These are phyloP conservation scores for Alternaria sp. DNA, from an alignment of 2,329 filamentous ascomycete species.

Conservation along the genomic window DNA sequence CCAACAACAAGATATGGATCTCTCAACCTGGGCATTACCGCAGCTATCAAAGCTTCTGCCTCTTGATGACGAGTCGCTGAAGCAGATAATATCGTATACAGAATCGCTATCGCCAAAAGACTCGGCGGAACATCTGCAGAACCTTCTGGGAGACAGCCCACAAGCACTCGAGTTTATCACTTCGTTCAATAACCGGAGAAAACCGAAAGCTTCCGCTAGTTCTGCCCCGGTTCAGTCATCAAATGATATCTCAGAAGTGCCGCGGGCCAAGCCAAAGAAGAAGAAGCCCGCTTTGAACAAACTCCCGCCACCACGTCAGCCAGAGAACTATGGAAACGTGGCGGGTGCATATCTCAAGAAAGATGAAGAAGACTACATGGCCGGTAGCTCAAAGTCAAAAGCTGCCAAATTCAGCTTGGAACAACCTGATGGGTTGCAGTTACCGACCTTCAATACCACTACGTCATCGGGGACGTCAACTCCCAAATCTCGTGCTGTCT, in stretches of 20 bases:
- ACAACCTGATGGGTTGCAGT: constrained; percentile 59
- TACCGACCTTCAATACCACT: constrained; percentile 33
- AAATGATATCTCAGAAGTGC: constrained; percentile 40
- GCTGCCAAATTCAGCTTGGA: constrained; percentile 57
- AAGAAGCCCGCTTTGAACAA: constrained; percentile 54
- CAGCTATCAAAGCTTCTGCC: constrained; percentile 84
- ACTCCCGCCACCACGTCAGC: constrained; percentile 54
- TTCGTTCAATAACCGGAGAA: constrained; percentile 74
- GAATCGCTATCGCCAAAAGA: constrained; percentile 77
- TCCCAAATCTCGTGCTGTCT: constrained; percentile 47
- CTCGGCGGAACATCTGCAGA: constrained; percentile 84
- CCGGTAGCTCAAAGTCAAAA: constrained; percentile 52
- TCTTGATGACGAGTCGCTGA: constrained; percentile 83
- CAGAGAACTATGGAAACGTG: constrained; percentile 69
- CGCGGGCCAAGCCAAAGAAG: constrained; percentile 47
- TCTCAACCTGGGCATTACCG: constrained; percentile 67
- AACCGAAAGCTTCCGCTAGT: constrained; percentile 41
- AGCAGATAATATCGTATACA: constrained; percentile 85
- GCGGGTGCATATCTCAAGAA: constrained; percentile 81
- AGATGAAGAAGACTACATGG: constrained; percentile 77
- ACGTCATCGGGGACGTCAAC: constrained; percentile 43
- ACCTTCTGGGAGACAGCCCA: constrained; percentile 86
- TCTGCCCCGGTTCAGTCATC: constrained; percentile 25
- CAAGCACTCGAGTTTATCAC: constrained; percentile 76
- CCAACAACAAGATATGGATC: constrained; percentile 44